These are phyloP conservation scores for Radiomyces spectabilis DNA, from an alignment of 192 early-diverging fungal species.

Conservation along the genomic window DNA sequence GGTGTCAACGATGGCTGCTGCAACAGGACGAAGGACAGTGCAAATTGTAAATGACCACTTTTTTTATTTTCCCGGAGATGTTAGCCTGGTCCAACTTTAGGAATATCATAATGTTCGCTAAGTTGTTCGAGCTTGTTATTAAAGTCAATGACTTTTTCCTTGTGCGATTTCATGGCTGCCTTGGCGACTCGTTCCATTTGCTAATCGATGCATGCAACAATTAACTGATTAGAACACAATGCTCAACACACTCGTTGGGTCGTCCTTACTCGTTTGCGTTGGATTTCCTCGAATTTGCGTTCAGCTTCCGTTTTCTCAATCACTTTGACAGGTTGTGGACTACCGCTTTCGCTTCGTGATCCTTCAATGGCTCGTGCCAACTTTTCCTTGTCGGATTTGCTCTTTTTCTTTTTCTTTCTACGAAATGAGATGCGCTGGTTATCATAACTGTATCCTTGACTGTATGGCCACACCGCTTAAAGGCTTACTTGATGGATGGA, in stretches of 20 bases:
- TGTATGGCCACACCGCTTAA: background rate
- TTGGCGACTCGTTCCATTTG: conserved; percentile 62
- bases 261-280: conserved; percentile 51
- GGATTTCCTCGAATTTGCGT: conserved; percentile 61
- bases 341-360: conserved; percentile 21
- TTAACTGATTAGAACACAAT: background rate
- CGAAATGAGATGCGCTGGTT: background rate
- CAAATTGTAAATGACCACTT: background rate
- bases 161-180: conserved; percentile 61
- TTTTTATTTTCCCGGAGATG: conserved; percentile 1
- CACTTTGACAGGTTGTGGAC: conserved; percentile 19
- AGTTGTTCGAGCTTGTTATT: conserved; percentile 67
- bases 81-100: conserved; percentile 77
- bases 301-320: conserved; percentile 63
- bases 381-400: conserved; percentile 36
- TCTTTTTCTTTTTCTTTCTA: conserved; percentile 50
- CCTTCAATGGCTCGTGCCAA: conserved; percentile 24
- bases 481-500: conserved; percentile 1
- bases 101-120: conserved; percentile 78
- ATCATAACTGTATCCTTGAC: background rate
- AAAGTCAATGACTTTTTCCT: conserved; percentile 69
- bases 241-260: background rate
- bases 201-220: conserved; percentile 20
- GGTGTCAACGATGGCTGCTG: conserved; percentile 21
- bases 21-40: background rate